These are phyloP conservation scores for Blepharisma japonicum DNA, from an alignment of 73 alveolate species.

Conservation along the genomic window DNA sequence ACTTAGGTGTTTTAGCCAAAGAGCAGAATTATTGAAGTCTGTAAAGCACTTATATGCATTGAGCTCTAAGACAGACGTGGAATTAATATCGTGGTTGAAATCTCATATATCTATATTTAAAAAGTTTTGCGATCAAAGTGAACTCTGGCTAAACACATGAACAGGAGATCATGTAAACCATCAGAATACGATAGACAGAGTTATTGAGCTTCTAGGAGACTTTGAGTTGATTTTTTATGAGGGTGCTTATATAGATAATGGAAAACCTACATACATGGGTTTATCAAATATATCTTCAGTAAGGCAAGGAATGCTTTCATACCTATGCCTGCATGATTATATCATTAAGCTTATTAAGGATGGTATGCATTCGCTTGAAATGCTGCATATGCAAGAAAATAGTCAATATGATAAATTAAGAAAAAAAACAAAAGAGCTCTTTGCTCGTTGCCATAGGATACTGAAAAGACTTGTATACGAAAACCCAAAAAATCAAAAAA, in stretches of 20 bases:
- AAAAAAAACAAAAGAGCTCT: constrained; percentile 9
- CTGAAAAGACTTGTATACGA: constrained; percentile 37
- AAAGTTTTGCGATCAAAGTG: background rate
- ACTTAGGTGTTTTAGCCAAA: background rate
- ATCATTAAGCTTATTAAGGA: constrained; percentile 8
- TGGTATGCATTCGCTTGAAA: constrained; percentile 25
- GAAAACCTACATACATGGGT: background rate
- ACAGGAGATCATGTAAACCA: background rate
- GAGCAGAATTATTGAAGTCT: background rate
- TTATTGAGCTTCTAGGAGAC: background rate
- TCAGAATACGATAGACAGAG: background rate
- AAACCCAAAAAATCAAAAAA: constrained; percentile 40
- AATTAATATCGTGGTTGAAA: background rate
- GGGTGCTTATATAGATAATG: background rate
- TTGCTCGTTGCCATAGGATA: constrained; percentile 35
- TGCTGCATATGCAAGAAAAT: background rate
- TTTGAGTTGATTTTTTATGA: background rate
- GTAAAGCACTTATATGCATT: background rate
- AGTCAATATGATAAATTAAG: background rate
- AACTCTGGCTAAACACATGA: constrained; percentile 16
- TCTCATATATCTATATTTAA: background rate
- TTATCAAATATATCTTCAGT: background rate
- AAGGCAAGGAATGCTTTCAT: constrained; percentile 27
- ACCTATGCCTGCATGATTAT: background rate
- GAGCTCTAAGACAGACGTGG: background rate